Evolutionary conservation across 805 yeast species (phyloP).

Genomic region (Zygoascus flipseniorum): DNA sequence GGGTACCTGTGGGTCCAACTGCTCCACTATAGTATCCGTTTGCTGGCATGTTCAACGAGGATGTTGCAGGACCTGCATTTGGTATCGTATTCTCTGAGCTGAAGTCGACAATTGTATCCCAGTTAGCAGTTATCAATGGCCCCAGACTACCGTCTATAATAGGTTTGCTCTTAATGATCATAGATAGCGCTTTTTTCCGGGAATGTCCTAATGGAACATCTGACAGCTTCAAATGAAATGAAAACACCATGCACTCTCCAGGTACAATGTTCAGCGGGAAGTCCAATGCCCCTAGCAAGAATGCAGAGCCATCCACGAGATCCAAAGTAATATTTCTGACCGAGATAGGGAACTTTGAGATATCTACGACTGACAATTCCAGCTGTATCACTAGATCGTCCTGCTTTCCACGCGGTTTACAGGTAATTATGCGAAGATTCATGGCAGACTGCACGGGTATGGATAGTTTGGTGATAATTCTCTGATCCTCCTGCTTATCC

Average conservation of each 20-base stretch:
- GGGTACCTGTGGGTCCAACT: background rate
- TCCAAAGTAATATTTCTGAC: conserved; percentile 12
- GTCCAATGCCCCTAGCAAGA: conserved; percentile 13
- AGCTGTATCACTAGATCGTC: conserved; percentile 40
- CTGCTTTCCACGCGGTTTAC: conserved; percentile 41
- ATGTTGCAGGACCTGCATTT: background rate
- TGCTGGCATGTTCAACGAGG: background rate
- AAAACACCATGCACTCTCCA: conserved; percentile 24
- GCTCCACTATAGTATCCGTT: background rate
- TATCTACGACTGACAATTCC: conserved; percentile 40
- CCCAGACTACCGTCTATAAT: background rate
- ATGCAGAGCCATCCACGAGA: conserved; percentile 21
- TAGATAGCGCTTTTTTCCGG: background rate
- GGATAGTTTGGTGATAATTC: conserved; percentile 5
- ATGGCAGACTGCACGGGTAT: conserved; percentile 32
- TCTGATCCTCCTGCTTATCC: conserved; percentile 2
- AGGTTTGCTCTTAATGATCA: background rate
- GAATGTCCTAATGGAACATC: conserved; percentile 7
- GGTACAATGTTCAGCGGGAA: conserved; percentile 24
- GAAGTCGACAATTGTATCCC: conserved; percentile 32
- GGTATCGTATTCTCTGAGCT: conserved; percentile 7
- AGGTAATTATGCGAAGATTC: conserved; percentile 39
- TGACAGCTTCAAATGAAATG: conserved; percentile 18
- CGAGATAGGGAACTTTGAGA: conserved; percentile 21
- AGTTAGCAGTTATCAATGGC: conserved; percentile 24